Evolutionary conservation across 2,329 filamentous ascomycete genomes (phyloP), one percentile per base, ranked within the genome.

Genomic region (Verticillium dahliae): DNA sequence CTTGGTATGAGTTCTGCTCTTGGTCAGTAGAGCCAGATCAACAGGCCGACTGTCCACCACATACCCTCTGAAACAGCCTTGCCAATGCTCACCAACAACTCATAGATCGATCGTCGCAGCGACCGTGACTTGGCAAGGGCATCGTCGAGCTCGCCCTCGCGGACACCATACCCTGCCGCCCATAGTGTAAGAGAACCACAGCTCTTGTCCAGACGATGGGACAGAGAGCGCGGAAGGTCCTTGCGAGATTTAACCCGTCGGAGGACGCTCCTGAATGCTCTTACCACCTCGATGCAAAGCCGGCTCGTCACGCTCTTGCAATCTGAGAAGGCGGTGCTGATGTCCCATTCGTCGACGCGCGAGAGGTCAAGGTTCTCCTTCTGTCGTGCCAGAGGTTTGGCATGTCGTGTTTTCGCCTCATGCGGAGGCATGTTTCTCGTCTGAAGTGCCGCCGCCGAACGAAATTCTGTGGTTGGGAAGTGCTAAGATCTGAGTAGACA

Each of bases 131-230:
- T 54, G 10, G 11, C 13, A 14, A 61, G n/a, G 2, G 11, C 18
- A 15, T 58, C 38, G 41, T 61, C 60, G 5, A 61, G n/a, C 13
- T 56, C 33, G 4, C 60, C 60, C 1, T 31, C 6, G 3, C 33
- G 13, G 6, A 61, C 18, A 18, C 35, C 39, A 15, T 61, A 56
- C 1, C 60, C 60, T 4, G 35, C 56, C 3, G 52, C 56, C 60
- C 60, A 61, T 2, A 61, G 31, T 2, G 57, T 61, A 4, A 61
- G 52, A 14, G 60, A 18, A 27, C 33, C 38, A 15, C 60, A 56
- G 13, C 60, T 41, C 22, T 18, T 50, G 15, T 61, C 52, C 10
- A 57, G 22, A 14, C n/a, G 57, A 27, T 56, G 38, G 33, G 34
- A 4, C 9, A 14, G 6, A 27, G 14, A 6, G 9, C 4, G 4